Base-by-base conservation (phyloP, 2,329 filamentous ascomycete species). In the Alternaria infectoria region DNA sequence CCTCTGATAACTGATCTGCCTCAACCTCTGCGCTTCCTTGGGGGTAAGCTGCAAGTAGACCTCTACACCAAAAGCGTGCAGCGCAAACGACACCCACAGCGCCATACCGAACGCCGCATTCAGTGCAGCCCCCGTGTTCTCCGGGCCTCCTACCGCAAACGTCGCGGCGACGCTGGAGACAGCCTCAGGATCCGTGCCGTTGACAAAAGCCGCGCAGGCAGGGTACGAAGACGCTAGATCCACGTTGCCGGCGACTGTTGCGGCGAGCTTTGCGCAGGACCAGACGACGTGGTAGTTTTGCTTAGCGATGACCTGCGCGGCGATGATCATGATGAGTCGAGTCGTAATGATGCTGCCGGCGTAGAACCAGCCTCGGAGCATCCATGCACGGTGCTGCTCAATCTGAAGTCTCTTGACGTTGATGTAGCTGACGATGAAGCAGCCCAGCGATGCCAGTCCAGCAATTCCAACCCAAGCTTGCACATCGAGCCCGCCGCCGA, bases 341-440 rank as follows among this genome's bases (percentile, higher is more conserved):
- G 80, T 75, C 0, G 86, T 87, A 64, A 89, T 82, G 64, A 89
- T 86, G 3, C 79, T 76, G 4, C 82, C 82, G n/a, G 80, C 82
- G 83, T 85, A 67, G 23, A 43, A 75, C 75, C 75, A 77, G 1
- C 71, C 74, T 28, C 73, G 64, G 2, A 75, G 60, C 73, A 75
- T 73, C 74, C 70, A 74, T 1, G 71, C 72, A 40, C 75, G 64
- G 8, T 84, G 70, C 54, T 74, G 72, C 47, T 75, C 71, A 17
- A 91, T 87, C 70, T 89, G 87, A 2, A 89, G 75, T 3, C 81
- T 78, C 73, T 86, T 89, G 74, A 90, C 84, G 65, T 89, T 89
- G 72, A 85, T 79, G 30, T 83, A 84, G 1, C 87, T 85, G 46
- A 89, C 62, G 0, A 71, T 64, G 23, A 87, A 73, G 10, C 82